phyloP scores from a whole-genome alignment of 306 rosid species.

The Lithocarpus polystachyus region DNA sequence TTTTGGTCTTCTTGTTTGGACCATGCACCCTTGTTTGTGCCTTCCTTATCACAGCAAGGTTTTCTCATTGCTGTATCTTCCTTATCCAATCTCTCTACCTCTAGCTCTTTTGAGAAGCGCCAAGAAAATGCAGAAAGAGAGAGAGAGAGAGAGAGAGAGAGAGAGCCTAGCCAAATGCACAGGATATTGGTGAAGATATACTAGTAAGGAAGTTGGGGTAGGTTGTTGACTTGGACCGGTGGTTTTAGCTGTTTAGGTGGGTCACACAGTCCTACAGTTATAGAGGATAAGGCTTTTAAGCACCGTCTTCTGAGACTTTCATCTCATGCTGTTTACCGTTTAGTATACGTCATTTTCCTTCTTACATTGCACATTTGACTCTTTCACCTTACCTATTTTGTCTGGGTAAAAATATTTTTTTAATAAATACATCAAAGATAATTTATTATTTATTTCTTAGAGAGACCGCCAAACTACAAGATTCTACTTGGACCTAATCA shows the following conservation, averaged over 20 bases:
- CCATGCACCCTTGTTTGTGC: constrained; percentile 71
- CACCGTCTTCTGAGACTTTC: neutral
- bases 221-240: constrained; percentile 68
- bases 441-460: too few relatives aligned
- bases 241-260: constrained; percentile 45
- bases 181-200: constrained; percentile 27
- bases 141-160: neutral
- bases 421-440: too few relatives aligned
- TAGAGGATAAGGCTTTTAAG: neutral
- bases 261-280: neutral
- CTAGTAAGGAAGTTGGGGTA: neutral
- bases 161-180: constrained; percentile 4
- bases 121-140: neutral
- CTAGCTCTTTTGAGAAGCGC: neutral
- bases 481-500: too few relatives aligned
- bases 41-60: constrained; percentile 63
- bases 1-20: constrained; percentile 73
- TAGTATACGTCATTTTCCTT: constrained; percentile 43
- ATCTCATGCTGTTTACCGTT: constrained; percentile 32
- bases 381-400: neutral
- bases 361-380: neutral
- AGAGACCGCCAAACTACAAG: too few relatives aligned
- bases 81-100: neutral
- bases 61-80: constrained; percentile 36
- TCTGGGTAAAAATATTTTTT: too few relatives aligned